A percentile compares a stretch with the other conserved stretches of the same genome.
These are phyloP conservation scores for Handroanthus guayacan DNA, from an alignment of 257 asterid genomes.

Conservation along the genomic window DNA sequence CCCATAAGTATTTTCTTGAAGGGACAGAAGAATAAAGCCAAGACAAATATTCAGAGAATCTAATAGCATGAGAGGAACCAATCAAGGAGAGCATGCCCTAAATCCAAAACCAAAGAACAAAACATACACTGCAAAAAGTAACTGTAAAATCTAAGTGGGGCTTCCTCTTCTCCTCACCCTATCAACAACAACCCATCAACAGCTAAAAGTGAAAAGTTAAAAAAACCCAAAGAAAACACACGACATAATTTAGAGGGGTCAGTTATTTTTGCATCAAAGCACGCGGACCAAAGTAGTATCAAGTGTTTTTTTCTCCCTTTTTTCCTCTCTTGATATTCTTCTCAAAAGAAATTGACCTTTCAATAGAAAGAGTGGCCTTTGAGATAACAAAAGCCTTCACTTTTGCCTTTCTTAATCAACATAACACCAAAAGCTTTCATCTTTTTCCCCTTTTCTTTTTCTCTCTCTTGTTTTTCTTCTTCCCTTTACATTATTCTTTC, in stretches of 20 bases:
- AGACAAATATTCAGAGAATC: conserved; percentile 65
- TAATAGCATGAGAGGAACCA: conserved; percentile 58
- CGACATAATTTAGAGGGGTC: conserved; percentile 54
- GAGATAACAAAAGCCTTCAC: conserved; percentile 43
- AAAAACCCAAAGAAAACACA: conserved; percentile 5
- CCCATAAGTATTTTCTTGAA: conserved; percentile 32
- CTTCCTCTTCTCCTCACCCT: conserved; percentile 52
- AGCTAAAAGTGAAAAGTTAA: conserved; percentile 42
- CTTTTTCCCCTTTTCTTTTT: conserved; percentile 31
- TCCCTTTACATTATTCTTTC: conserved; percentile 25
- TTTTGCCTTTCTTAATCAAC: conserved; percentile 52
- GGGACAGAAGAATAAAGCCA: conserved; percentile 45
- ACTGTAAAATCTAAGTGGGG: conserved; percentile 86
- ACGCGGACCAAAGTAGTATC: conserved; percentile 89
- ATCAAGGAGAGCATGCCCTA: conserved; percentile 74
- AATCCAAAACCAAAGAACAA: conserved; percentile 86
- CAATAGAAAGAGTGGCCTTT: conserved; percentile 60
- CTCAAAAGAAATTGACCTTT: conserved; percentile 86
- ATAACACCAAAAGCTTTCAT: conserved; percentile 48
- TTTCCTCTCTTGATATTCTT: conserved; percentile 27
- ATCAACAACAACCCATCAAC: conserved; percentile 61
- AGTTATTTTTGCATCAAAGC: conserved; percentile 72
- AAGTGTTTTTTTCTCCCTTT: conserved; percentile 42
- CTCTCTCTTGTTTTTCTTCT: conserved; percentile 2
- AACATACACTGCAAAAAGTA: conserved; percentile 73